Conservation (phyloP, 2,329 filamentous ascomycete species). For the Cercospora sesami region DNA sequence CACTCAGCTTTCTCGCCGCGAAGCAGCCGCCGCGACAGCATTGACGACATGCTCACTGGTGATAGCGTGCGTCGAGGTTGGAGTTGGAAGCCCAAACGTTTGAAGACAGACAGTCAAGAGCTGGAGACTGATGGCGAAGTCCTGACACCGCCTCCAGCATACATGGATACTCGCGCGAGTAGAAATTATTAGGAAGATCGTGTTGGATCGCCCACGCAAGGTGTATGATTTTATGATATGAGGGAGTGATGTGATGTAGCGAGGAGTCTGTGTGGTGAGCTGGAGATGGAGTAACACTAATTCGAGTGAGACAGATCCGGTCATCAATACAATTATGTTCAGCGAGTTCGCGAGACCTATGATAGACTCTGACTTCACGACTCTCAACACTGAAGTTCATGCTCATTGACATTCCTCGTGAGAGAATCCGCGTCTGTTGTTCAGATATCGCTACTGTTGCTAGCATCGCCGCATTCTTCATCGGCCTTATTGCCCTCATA, state of each 20-base stretch:
- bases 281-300: neutral
- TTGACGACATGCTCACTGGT: neutral
- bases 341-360: neutral
- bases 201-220: neutral
- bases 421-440: too few species aligned
- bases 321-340: neutral
- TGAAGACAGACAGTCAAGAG: neutral
- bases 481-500: too few species aligned
- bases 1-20: neutral
- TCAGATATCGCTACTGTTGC: too few species aligned
- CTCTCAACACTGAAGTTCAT: too few species aligned
- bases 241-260: neutral
- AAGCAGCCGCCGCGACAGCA: neutral
- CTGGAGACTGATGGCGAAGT: neutral
- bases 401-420: too few species aligned
- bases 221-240: conserved; percentile 5
- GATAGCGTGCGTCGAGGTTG: neutral
- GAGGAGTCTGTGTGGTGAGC: neutral
- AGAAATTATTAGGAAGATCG: neutral
- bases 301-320: neutral
- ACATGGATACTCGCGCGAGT: neutral
- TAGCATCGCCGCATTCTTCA: too few species aligned
- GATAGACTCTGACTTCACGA: too few species aligned
- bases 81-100: neutral
- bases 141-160: neutral